Base-by-base conservation (phyloP, 257 asterid genomes). In the Jasminum sambac region DNA sequence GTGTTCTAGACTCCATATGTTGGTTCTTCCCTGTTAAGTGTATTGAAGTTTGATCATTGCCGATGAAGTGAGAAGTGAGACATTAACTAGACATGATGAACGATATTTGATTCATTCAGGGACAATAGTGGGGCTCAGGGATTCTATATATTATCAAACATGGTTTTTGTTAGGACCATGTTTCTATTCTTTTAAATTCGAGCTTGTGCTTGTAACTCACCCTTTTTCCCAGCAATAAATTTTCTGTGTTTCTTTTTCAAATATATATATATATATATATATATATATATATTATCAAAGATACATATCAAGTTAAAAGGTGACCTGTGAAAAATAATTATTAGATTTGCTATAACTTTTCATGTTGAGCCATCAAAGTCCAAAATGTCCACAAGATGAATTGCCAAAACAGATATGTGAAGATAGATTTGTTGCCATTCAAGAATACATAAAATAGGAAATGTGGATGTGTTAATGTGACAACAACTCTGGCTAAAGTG, bases 351-450 rank as follows among this genome's bases (percentile, higher is more conserved):
- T 55, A 23, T 55, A 21, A 13, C 23, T 55, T 55, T 8, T 19
- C 0, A 34, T 21, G 21, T 52, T 8, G 59, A 17, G 59, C n/a
- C 25, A 50, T 50, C 59, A 17, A 50, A 50, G 24, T 24, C n/a
- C 59, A 50, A 50, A 17, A 50, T 50, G 24, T 50, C 59, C 59
- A 50, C n/a, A 50, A 50, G 59, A 50, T 17, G 59, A 50, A 50
- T 11, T 50, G 9, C 26, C 59, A 50, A 44, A 50, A 50, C 1
- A 24, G 25, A 50, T 23, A 8, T 50, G 5, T 50, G 17, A 17
- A 50, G 11, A 50, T n/a, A 34, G 62, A 55, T 55, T 23, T 55
- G 5, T 11, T 0, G 36, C 1, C 4, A 55, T 55, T 21, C 24
- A 48, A 48, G 24, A 19, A 19, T 52, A 19, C 25, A 52, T 55